phyloP scores from a whole-genome alignment of 305 asterid genomes.

The Fraxinus latifolia region DNA sequence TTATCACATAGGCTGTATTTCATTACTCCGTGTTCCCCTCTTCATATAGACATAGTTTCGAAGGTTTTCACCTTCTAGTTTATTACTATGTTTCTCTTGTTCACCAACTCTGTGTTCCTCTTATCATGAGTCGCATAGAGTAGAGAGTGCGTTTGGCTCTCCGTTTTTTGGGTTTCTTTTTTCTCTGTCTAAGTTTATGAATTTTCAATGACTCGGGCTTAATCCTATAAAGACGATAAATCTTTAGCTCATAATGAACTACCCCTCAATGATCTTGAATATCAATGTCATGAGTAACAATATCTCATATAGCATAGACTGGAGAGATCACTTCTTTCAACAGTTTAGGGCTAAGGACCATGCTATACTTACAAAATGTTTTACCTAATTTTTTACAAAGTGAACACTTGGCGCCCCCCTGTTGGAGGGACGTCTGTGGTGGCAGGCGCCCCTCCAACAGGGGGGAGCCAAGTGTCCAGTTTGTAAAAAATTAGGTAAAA shows the following conservation, averaged over 20 bases:
- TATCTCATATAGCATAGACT: not conserved
- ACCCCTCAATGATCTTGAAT: not conserved
- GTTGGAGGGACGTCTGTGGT: no score
- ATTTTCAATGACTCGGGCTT: not conserved
- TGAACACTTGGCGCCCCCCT: no score
- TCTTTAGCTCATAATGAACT: not conserved
- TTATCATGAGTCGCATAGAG: not conserved
- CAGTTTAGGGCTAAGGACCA: no score
- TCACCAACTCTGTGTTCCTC: not conserved
- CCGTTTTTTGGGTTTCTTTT: not conserved
- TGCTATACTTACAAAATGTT: no score
- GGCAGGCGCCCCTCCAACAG: no score
- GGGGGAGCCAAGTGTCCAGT: no score
- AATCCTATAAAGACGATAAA: not conserved
- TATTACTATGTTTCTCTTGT: not conserved
- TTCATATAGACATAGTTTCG: not conserved
- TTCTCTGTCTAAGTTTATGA: not conserved
- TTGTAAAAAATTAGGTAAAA: no score
- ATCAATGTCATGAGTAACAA: not conserved
- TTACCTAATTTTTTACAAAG: no score
- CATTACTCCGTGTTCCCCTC: not conserved
- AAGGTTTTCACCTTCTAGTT: not conserved
- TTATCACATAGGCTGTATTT: not conserved
- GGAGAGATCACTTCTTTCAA: not conserved
- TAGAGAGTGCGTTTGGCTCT: not conserved